Evolutionary conservation across 2,329 filamentous ascomycete genomes (phyloP).

Genomic region (Dactylellina drechsleri): DNA sequence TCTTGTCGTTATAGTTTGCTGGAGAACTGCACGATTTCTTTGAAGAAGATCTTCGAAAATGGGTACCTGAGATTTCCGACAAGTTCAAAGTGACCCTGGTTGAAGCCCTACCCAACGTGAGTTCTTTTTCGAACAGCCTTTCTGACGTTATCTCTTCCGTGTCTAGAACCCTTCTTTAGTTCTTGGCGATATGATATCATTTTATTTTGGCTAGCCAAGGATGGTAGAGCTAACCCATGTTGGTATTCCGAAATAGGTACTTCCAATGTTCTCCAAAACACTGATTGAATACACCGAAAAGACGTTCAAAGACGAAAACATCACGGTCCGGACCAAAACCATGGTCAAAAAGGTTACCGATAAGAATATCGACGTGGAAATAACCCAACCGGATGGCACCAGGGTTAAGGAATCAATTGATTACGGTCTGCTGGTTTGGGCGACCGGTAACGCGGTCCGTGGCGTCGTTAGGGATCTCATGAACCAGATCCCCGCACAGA

Average conservation of each 20-base stretch:
- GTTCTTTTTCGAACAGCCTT: constrained; percentile 21
- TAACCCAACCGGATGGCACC: constrained; percentile 80
- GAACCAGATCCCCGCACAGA: constrained; percentile 89
- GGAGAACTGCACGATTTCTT: constrained; percentile 99
- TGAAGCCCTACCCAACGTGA: constrained; percentile 89
- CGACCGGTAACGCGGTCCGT: constrained; percentile 93
- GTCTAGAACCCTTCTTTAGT: not conserved
- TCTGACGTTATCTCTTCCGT: not conserved
- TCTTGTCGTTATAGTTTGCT: constrained; percentile 73
- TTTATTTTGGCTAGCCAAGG: not conserved
- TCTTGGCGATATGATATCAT: not conserved
- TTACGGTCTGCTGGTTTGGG: constrained; percentile 97
- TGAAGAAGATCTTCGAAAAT: constrained; percentile 96
- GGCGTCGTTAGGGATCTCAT: constrained; percentile 91
- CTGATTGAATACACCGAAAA: constrained; percentile 99
- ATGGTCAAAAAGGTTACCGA: constrained; percentile 98
- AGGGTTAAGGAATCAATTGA: constrained; percentile 85
- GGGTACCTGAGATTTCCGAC: constrained; percentile 92
- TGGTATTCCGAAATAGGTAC: constrained; percentile 64
- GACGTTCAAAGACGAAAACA: constrained; percentile 98
- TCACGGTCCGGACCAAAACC: constrained; percentile 96
- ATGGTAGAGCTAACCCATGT: constrained; percentile 24
- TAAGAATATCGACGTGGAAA: constrained; percentile 90
- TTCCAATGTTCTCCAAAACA: constrained; percentile 99
- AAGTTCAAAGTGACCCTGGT: constrained; percentile 98